Percentiles rank a stretch among this genome's conserved stretches.
Conservation (phyloP, 1,139 yeast genomes). For the Geotrichum candidum region DNA sequence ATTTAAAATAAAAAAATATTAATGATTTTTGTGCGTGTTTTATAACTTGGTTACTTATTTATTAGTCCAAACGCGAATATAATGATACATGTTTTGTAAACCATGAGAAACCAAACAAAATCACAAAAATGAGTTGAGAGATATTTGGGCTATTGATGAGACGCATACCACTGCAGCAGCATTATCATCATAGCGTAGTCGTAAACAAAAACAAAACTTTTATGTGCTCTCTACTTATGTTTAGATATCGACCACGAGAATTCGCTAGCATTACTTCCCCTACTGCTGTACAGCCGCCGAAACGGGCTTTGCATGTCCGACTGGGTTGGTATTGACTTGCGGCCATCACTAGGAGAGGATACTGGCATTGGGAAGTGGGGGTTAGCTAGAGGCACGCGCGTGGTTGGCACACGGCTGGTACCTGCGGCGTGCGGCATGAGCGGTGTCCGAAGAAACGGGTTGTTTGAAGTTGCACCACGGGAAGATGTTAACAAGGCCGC, state of each 20-base stretch:
- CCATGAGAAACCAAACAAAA: neutral
- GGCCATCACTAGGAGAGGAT: neutral
- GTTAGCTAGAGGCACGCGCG: neutral
- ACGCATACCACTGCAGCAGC: neutral
- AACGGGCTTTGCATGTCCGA: slow-evolving; percentile 15
- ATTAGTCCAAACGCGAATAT: neutral
- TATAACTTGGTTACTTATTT: neutral
- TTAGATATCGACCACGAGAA: neutral
- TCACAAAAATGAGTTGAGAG: neutral
- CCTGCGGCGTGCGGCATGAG: neutral
- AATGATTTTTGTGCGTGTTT: neutral
- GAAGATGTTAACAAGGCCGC: neutral
- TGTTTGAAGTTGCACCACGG: neutral
- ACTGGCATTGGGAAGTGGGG: neutral
- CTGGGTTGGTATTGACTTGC: slow-evolving; percentile 7
- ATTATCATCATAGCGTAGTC: neutral
- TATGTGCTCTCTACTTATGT: neutral
- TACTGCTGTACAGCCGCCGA: slow-evolving; percentile 13
- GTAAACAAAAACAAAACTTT: no score
- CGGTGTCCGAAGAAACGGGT: neutral
- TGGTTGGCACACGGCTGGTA: neutral
- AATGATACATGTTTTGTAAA: neutral
- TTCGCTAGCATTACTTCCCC: neutral
- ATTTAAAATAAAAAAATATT: neutral
- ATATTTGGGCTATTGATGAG: no score